Percentiles rank a stretch among this genome's conserved stretches.
phyloP scores from a whole-genome alignment of 371 early-diverging fungal species.

The Mortierella sp. region DNA sequence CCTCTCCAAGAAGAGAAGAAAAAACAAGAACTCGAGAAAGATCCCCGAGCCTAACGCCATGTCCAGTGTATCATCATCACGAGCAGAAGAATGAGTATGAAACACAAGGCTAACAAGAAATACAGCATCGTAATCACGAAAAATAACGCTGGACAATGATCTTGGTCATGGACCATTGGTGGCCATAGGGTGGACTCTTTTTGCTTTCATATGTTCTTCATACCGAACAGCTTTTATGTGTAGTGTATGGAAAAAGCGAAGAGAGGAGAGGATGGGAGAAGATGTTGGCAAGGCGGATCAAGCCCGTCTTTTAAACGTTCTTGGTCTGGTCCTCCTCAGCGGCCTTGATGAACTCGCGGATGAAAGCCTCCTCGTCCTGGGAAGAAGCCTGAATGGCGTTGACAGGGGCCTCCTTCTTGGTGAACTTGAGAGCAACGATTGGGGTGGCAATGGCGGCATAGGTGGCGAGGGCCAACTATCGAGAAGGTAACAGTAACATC shows the following conservation, averaged over 20 bases:
- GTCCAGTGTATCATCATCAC: neutral
- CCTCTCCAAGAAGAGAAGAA: conserved; percentile 45
- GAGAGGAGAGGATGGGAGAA: conserved; percentile 6
- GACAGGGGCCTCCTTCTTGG: conserved; percentile 40
- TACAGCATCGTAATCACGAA: no score
- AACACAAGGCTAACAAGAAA: no score
- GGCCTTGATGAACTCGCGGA: conserved; percentile 56
- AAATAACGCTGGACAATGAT: no score
- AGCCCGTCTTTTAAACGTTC: conserved; percentile 41
- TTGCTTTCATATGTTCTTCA: no score
- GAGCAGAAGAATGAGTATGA: conserved; percentile 2
- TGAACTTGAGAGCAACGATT: conserved; percentile 29
- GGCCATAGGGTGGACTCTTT: neutral
- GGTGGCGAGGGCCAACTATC: conserved; percentile 52
- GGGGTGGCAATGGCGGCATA: conserved; percentile 46
- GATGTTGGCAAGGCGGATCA: neutral
- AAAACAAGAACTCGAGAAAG: conserved; percentile 50
- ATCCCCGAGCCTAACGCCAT: conserved; percentile 23
- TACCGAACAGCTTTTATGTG: no score
- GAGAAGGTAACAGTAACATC: neutral
- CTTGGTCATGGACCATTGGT: neutral
- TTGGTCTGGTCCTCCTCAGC: conserved; percentile 51
- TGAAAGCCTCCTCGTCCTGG: conserved; percentile 56
- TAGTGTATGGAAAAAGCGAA: neutral
- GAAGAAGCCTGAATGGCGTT: conserved; percentile 47